Evolutionary conservation across 257 asterid species (phyloP).

Genomic region (Knoxia roxburghii): DNA sequence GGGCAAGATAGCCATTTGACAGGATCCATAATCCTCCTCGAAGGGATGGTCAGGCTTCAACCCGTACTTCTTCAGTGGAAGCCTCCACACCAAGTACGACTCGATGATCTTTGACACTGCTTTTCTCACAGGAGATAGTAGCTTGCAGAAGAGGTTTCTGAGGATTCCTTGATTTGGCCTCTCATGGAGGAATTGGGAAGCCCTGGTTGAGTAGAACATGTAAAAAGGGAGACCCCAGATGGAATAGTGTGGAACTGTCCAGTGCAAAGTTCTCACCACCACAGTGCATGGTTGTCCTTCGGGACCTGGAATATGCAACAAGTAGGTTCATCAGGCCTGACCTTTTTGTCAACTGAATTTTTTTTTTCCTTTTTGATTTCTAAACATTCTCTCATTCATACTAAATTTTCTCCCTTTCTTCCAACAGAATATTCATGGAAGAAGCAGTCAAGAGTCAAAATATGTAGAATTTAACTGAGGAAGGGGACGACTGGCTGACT

Average conservation of each 20-base stretch:
- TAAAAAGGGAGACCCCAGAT: slow-evolving; percentile 91
- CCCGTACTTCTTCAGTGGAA: slow-evolving; percentile 73
- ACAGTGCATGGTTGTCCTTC: slow-evolving; percentile 74
- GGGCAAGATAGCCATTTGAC: slow-evolving; percentile 96
- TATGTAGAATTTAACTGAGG: too few relatives aligned
- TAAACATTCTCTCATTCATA: too few relatives aligned
- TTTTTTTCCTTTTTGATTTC: too few relatives aligned
- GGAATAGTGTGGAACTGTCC: slow-evolving; percentile 93
- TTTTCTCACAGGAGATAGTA: slow-evolving; percentile 59
- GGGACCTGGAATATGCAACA: slow-evolving; percentile 50
- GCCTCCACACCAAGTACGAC: slow-evolving; percentile 75
- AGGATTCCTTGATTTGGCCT: slow-evolving; percentile 80
- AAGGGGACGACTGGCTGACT: too few relatives aligned
- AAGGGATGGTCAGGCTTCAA: slow-evolving; percentile 87
- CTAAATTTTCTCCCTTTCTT: too few relatives aligned
- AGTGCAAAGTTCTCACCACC: slow-evolving; percentile 76
- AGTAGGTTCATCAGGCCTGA: too few relatives aligned
- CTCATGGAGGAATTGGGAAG: slow-evolving; percentile 73
- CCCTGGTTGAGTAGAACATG: slow-evolving; percentile 82
- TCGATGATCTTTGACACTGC: slow-evolving; percentile 62
- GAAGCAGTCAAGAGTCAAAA: slow-evolving; percentile 12
- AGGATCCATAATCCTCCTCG: slow-evolving; percentile 87
- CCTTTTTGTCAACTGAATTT: too few relatives aligned
- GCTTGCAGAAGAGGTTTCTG: slow-evolving; percentile 50
- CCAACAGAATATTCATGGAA: too few relatives aligned